These are phyloP conservation scores for Achlya hypogyna DNA, from an alignment of 352 stramenopile species.

Conservation along the genomic window DNA sequence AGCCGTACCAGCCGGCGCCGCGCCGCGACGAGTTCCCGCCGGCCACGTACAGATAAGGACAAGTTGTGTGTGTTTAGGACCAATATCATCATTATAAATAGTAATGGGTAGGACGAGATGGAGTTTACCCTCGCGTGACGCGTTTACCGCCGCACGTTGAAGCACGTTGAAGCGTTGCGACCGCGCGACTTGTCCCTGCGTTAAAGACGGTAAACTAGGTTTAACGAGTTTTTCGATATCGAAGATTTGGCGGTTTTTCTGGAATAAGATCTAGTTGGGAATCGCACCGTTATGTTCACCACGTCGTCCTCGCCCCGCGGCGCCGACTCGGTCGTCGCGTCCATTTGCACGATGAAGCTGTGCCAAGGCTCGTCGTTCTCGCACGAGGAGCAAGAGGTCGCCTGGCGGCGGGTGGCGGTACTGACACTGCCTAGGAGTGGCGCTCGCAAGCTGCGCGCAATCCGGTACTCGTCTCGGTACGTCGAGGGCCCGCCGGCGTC, in stretches of 20 bases:
- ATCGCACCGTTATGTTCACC: constrained; percentile 3
- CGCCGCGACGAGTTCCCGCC: background rate
- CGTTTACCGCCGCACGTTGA: too few species aligned
- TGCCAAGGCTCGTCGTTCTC: constrained; percentile 22
- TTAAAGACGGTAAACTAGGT: too few species aligned
- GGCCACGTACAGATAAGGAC: constrained; percentile 6
- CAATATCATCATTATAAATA: background rate
- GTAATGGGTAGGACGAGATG: background rate
- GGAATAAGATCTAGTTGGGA: background rate
- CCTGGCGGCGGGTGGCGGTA: background rate
- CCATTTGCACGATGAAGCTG: constrained; percentile 27
- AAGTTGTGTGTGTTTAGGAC: too few species aligned
- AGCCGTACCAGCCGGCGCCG: background rate
- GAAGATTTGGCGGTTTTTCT: background rate
- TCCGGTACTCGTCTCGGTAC: constrained; percentile 21
- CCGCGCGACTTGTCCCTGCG: too few species aligned
- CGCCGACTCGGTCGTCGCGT: constrained; percentile 17
- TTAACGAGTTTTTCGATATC: background rate
- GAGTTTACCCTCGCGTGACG: too few species aligned
- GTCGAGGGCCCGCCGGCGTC: background rate
- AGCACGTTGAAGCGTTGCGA: too few species aligned
- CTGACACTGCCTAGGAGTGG: background rate
- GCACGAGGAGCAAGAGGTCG: constrained; percentile 21
- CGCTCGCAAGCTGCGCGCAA: constrained; percentile 1
- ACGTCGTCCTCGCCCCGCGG: background rate